These are phyloP conservation scores for Phytophthora lateralis DNA, from an alignment of 352 stramenopile species.

Conservation along the genomic window DNA sequence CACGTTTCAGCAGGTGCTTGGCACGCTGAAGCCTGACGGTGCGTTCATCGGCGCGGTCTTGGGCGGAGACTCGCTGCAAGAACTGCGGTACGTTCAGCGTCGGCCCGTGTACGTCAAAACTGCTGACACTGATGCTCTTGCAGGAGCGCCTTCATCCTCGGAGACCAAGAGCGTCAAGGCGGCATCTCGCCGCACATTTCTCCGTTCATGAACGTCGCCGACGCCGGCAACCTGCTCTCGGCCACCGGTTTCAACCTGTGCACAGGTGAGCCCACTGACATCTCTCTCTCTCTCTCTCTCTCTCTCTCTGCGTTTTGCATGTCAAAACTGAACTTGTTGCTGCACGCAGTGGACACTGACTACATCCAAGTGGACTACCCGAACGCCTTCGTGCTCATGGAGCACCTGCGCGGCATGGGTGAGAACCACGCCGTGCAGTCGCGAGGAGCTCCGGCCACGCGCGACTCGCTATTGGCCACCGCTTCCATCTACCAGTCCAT, in stretches of 20 bases:
- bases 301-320: background rate
- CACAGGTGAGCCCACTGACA: constrained; percentile 56
- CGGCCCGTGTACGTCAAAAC: background rate
- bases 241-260: constrained; percentile 94
- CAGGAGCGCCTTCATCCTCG: constrained; percentile 93
- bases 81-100: constrained; percentile 77
- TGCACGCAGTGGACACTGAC: constrained; percentile 93
- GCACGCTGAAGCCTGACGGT: constrained; percentile 95
- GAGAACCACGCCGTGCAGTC: constrained; percentile 93
- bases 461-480: constrained; percentile 93
- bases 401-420: constrained; percentile 95
- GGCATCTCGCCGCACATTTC: constrained; percentile 95
- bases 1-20: constrained; percentile 79
- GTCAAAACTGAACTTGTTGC: constrained; percentile 1
- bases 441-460: constrained; percentile 62
- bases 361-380: constrained; percentile 95
- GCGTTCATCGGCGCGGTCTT: constrained; percentile 96
- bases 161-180: constrained; percentile 94
- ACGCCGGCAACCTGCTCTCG: constrained; percentile 94
- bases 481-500: constrained; percentile 96
- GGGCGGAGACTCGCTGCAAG: constrained; percentile 94
- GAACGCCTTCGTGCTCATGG: constrained; percentile 96
- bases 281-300: no score
- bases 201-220: constrained; percentile 95
- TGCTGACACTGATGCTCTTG: background rate